Conservation (phyloP, 371 early-diverging fungal genomes). For the Syncephalastrum contaminatum region DNA sequence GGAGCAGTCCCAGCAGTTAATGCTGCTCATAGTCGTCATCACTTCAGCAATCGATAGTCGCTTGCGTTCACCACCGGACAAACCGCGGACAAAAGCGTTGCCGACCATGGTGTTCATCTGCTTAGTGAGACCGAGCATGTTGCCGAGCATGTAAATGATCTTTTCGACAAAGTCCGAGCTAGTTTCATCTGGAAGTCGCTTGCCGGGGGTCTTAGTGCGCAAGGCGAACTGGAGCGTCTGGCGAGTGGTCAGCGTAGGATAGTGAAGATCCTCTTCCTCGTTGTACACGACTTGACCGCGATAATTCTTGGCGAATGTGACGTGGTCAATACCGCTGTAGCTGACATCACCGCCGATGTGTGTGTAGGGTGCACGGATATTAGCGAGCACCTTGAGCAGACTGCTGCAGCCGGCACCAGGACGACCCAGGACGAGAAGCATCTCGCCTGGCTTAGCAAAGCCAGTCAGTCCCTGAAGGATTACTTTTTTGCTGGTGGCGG, state of each 20-base stretch:
- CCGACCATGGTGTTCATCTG: constrained; percentile 68
- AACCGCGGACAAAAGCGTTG: constrained; percentile 60
- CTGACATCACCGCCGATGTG: constrained; percentile 35
- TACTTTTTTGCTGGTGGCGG: constrained; percentile 6
- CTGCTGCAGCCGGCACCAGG: constrained; percentile 73
- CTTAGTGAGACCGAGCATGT: constrained; percentile 53
- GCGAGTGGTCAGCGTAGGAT: constrained; percentile 47
- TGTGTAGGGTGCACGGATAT: constrained; percentile 55
- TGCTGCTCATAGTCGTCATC: constrained; percentile 55
- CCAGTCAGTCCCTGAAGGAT: constrained; percentile 57
- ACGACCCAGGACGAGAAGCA: constrained; percentile 68
- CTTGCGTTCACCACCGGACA: constrained; percentile 76
- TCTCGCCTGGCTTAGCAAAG: constrained; percentile 61
- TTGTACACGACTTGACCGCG: constrained; percentile 44
- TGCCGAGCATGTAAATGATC: constrained; percentile 33
- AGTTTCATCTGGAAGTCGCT: constrained; percentile 30
- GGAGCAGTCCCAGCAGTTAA: constrained; percentile 69
- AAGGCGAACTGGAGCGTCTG: constrained; percentile 51
- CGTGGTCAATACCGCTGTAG: constrained; percentile 43
- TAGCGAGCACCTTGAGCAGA: constrained; percentile 62
- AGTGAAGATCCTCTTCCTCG: constrained; percentile 50
- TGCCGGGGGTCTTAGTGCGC: constrained; percentile 42
- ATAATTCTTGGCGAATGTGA: constrained; percentile 33
- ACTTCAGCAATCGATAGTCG: constrained; percentile 69
- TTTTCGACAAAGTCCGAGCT: constrained; percentile 16